A percentile compares a stretch with the other conserved stretches of the same genome.
These are phyloP conservation scores for Botrytis deweyae DNA, from an alignment of 2,329 filamentous ascomycete species.

Conservation along the genomic window DNA sequence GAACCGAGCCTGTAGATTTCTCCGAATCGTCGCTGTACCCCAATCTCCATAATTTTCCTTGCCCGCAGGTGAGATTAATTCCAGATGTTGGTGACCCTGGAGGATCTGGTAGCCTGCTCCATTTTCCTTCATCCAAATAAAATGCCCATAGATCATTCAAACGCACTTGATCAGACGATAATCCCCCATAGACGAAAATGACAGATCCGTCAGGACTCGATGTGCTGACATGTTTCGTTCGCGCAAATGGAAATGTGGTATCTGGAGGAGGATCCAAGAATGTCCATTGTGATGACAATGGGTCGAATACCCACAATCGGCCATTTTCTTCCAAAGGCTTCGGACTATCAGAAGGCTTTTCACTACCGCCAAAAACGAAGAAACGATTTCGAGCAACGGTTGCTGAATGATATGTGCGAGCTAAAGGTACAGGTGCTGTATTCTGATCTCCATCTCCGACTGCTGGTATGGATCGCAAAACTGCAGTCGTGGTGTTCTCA, in stretches of 20 bases:
- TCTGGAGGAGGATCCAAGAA: conserved; percentile 13
- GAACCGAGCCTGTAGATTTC: not conserved
- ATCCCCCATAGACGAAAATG: conserved; percentile 10
- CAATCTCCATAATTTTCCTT: conserved; percentile 12
- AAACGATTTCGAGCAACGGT: conserved; percentile 4
- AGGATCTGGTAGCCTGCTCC: conserved; percentile 13
- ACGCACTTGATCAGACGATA: not conserved
- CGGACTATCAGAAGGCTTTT: not conserved
- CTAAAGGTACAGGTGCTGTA: not conserved
- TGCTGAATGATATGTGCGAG: conserved; percentile 3
- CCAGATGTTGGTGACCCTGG: not conserved
- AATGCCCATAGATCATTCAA: conserved; percentile 12
- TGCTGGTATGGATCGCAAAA: conserved; percentile 11
- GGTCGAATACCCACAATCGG: conserved; percentile 15
- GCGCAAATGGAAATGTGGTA: not conserved
- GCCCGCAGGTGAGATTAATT: not conserved
- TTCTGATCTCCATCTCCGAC: not conserved
- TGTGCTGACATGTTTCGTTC: not conserved
- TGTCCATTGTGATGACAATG: conserved; percentile 2
- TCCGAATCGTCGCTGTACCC: not conserved
- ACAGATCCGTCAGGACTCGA: not conserved
- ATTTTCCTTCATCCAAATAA: conserved; percentile 15
- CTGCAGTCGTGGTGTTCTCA: conserved; percentile 9
- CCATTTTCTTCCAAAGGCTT: conserved; percentile 9
- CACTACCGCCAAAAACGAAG: conserved; percentile 12